Conservation (phyloP, 2,329 filamentous ascomycete species). For the Tolypocladium nubicola region DNA sequence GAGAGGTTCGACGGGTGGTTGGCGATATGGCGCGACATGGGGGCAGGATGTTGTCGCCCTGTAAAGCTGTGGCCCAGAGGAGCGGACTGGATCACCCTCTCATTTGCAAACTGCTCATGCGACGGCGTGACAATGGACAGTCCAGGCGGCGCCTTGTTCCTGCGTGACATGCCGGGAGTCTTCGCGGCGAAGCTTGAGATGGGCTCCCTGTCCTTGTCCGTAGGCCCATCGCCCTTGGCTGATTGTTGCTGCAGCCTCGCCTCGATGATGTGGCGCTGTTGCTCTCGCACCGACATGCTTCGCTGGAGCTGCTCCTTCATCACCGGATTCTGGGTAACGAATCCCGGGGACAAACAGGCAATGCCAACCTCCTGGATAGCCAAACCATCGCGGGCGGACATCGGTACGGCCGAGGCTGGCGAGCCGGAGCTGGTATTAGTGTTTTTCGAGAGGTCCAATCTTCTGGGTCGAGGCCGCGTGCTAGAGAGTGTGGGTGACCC, state of each 20-base stretch:
- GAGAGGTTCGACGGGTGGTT: conserved; percentile 77
- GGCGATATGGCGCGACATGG: conserved; percentile 64
- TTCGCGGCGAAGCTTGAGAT: conserved; percentile 46
- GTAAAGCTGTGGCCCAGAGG: conserved; percentile 93
- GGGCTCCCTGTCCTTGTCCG: conserved; percentile 42
- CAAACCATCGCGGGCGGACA: conserved; percentile 70
- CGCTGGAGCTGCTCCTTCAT: conserved; percentile 94
- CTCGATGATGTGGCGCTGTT: conserved; percentile 92
- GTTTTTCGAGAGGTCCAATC: conserved; percentile 66
- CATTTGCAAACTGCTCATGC: conserved; percentile 82
- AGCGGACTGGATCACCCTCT: conserved; percentile 93
- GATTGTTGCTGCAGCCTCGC: conserved; percentile 79
- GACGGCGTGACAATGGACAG: conserved; percentile 92
- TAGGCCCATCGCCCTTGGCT: conserved; percentile 61
- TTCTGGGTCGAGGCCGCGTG: conserved; percentile 53
- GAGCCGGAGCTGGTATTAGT: conserved; percentile 38
- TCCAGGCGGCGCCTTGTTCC: conserved; percentile 75
- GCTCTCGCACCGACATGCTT: conserved; percentile 85
- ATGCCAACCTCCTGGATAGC: conserved; percentile 88
- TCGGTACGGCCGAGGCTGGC: conserved; percentile 55
- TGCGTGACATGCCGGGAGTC: conserved; percentile 62
- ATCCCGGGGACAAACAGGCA: conserved; percentile 89
- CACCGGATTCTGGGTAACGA: conserved; percentile 89
- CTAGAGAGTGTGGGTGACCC: conserved; percentile 71
- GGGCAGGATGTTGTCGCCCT: conserved; percentile 69